Percentiles rank a stretch among this genome's conserved stretches.
Conservation (phyloP, 495 filamentous ascomycete species). For the Saxophila tyrrhenica region DNA sequence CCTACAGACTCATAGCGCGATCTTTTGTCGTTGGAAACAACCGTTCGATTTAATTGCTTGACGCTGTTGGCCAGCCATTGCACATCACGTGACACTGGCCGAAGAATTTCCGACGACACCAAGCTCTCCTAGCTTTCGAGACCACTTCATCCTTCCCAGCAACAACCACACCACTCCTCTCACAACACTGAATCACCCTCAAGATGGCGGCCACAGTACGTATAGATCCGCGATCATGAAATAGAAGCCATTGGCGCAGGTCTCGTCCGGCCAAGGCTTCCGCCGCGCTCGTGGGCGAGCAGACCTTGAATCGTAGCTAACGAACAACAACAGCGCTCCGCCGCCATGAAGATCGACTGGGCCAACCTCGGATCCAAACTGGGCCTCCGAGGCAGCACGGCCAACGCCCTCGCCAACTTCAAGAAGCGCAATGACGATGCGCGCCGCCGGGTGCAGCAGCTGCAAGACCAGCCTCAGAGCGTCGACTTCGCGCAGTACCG, state of each 20-base stretch:
- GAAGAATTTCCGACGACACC: background rate
- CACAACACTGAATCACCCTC: conserved; percentile 23
- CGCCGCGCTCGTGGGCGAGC: background rate
- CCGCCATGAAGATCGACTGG: conserved; percentile 99
- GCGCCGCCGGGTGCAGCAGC: conserved; percentile 75
- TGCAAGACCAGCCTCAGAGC: conserved; percentile 64
- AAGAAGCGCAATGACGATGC: conserved; percentile 99
- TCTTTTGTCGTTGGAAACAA: too few species aligned
- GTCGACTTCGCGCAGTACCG: conserved; percentile 95
- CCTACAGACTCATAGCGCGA: too few species aligned
- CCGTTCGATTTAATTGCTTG: too few species aligned
- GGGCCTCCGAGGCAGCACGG: conserved; percentile 90
- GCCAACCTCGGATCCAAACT: conserved; percentile 78
- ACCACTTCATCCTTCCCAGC: background rate
- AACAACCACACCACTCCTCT: conserved; percentile 1
- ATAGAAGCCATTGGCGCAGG: conserved; percentile 15
- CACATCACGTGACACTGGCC: background rate
- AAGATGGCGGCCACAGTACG: conserved; percentile 85
- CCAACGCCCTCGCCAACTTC: conserved; percentile 79
- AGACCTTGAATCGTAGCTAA: background rate
- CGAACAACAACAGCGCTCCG: conserved; percentile 63
- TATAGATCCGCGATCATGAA: conserved; percentile 26
- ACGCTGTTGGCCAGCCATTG: background rate
- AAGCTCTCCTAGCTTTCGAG: background rate
- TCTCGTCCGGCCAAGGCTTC: background rate